A percentile compares a stretch with the other conserved stretches of the same genome.
These are phyloP conservation scores for Alternaria sp. DNA, from an alignment of 2,329 filamentous ascomycete genomes.

Conservation along the genomic window DNA sequence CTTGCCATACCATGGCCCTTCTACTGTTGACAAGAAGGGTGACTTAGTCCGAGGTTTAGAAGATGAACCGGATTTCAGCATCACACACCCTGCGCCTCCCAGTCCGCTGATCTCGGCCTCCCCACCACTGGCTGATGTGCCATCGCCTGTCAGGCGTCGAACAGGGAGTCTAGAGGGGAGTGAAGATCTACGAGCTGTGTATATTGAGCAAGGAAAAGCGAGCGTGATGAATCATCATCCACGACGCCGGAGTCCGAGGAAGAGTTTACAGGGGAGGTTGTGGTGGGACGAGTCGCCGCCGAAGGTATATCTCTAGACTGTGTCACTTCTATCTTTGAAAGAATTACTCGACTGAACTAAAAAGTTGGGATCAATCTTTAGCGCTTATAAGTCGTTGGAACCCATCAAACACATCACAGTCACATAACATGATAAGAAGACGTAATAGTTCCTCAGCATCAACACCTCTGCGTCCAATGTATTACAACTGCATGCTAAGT, in stretches of 20 bases:
- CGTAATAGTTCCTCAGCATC: not conserved
- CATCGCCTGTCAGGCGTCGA: not conserved
- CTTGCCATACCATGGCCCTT: not conserved
- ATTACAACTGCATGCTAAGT: slow-evolving; percentile 5
- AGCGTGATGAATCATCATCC: not conserved
- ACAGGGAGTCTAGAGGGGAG: not conserved
- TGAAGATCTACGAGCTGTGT: not conserved
- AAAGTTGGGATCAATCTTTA: too few relatives aligned
- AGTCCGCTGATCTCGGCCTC: not conserved
- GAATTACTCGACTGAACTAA: too few relatives aligned
- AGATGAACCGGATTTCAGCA: slow-evolving; percentile 2
- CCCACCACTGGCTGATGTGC: not conserved
- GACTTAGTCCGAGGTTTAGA: not conserved
- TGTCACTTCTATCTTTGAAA: too few relatives aligned
- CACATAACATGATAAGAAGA: not conserved
- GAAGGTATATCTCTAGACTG: not conserved
- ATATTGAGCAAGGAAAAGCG: slow-evolving; percentile 6
- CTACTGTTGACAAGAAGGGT: not conserved
- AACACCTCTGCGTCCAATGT: not conserved
- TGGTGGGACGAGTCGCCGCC: slow-evolving; percentile 2
- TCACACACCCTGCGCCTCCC: slow-evolving; percentile 4
- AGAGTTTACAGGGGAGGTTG: not conserved
- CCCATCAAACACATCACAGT: not conserved
- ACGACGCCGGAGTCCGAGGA: not conserved
- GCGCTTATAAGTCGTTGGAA: not conserved